A percentile compares a stretch with the other conserved stretches of the same genome.
Evolutionary conservation across 148 eudicot species (phyloP).

Genomic region (Nyssa sinensis): DNA sequence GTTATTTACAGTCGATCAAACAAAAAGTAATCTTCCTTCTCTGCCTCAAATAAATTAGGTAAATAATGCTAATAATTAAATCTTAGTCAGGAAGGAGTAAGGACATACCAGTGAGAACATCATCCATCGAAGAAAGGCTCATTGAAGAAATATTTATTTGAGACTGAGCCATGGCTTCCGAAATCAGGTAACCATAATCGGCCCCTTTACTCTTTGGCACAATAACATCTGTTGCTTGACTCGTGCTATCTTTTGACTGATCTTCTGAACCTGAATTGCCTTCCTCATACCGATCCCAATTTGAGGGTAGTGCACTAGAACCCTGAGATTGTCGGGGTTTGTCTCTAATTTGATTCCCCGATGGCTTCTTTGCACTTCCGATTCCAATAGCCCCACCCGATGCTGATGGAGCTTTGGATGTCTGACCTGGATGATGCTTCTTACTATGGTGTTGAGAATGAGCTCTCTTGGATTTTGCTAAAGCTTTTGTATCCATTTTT

Average conservation of each 20-base stretch:
- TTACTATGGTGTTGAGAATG: constrained; percentile 23
- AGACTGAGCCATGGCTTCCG: constrained; percentile 60
- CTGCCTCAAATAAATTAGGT: background rate
- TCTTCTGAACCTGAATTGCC: constrained; percentile 33
- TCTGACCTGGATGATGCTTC: constrained; percentile 24
- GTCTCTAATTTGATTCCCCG: constrained; percentile 11
- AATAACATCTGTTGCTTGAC: constrained; percentile 38
- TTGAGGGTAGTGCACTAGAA: constrained; percentile 29
- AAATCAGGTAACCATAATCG: constrained; percentile 60
- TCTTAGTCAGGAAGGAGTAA: background rate
- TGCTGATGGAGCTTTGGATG: constrained; percentile 23
- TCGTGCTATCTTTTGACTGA: constrained; percentile 13
- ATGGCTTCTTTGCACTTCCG: constrained; percentile 9
- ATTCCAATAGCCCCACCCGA: constrained; percentile 10
- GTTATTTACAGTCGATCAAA: background rate
- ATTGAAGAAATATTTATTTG: constrained; percentile 18
- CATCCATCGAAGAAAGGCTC: constrained; percentile 42
- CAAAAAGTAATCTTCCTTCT: background rate
- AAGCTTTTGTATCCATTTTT: constrained; percentile 25
- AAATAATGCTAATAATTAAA: background rate
- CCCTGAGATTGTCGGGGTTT: constrained; percentile 19
- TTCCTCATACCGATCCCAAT: background rate
- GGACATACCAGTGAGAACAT: constrained; percentile 44
- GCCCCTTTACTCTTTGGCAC: constrained; percentile 81
- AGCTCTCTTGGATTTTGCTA: constrained; percentile 32